These are phyloP conservation scores for Penicillium italicum DNA, from an alignment of 2,329 filamentous ascomycete species.

Conservation along the genomic window DNA sequence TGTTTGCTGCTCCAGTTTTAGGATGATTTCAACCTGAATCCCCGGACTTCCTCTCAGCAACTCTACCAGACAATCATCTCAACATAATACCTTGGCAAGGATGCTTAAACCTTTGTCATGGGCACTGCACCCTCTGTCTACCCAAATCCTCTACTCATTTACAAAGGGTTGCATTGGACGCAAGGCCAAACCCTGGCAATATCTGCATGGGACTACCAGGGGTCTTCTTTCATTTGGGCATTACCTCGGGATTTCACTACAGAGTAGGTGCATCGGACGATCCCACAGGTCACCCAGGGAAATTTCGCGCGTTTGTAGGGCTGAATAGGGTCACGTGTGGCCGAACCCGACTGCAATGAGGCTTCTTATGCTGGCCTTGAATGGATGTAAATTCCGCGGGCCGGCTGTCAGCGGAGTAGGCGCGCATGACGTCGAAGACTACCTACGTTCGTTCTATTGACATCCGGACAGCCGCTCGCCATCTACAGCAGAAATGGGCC, in stretches of 20 bases:
- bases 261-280: neutral
- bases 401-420: conserved; percentile 9
- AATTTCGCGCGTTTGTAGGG: too few relatives aligned
- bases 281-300: too few relatives aligned
- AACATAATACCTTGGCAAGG: too few relatives aligned
- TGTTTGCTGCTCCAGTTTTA: neutral
- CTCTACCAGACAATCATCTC: neutral
- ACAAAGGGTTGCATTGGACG: too few relatives aligned
- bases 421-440: conserved; percentile 1
- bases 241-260: neutral
- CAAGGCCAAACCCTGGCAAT: too few relatives aligned
- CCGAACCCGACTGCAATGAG: neutral
- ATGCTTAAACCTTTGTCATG: too few relatives aligned
- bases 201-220: neutral
- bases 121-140: neutral
- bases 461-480: neutral
- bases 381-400: neutral
- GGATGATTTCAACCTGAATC: neutral
- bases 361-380: too few relatives aligned
- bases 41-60: neutral
- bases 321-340: neutral
- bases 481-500: neutral
- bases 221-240: too few relatives aligned
- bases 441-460: neutral
- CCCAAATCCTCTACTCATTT: too few relatives aligned